Percentiles rank a stretch among this genome's conserved stretches.
phyloP scores from a whole-genome alignment of 805 yeast species.

The Komagataella ulmi region DNA sequence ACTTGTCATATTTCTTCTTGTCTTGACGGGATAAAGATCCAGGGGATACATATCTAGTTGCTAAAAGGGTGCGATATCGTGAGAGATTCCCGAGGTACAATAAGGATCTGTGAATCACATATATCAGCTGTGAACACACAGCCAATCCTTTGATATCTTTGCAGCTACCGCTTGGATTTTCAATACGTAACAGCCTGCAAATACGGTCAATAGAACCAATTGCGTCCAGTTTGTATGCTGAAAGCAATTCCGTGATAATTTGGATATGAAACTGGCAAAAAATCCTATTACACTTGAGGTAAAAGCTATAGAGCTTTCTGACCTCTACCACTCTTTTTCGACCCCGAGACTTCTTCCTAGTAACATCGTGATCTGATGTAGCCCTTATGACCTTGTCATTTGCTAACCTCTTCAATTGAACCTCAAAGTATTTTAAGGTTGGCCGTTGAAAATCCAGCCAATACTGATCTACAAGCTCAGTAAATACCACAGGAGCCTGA shows the following conservation, averaged over 20 bases:
- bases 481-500: background rate
- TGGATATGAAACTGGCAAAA: slow-evolving; percentile 32
- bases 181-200: background rate
- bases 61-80: slow-evolving; percentile 39
- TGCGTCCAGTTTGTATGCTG: slow-evolving; percentile 22
- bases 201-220: background rate
- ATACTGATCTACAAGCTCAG: slow-evolving; percentile 28
- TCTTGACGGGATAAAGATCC: slow-evolving; percentile 20
- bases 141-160: slow-evolving; percentile 14
- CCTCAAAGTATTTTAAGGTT: slow-evolving; percentile 41
- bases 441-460: slow-evolving; percentile 61
- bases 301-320: slow-evolving; percentile 38
- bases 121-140: slow-evolving; percentile 16
- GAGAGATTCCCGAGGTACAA: slow-evolving; percentile 45
- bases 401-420: slow-evolving; percentile 14
- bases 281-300: slow-evolving; percentile 33
- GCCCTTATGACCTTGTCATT: slow-evolving; percentile 3
- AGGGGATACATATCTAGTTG: slow-evolving; percentile 24
- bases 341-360: slow-evolving; percentile 4
- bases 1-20: slow-evolving; percentile 27
- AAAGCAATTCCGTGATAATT: slow-evolving; percentile 25
- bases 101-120: slow-evolving; percentile 32
- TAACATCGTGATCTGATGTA: background rate
- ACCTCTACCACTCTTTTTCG: slow-evolving; percentile 32
- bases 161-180: slow-evolving; percentile 3